Evolutionary conservation across 1,139 yeast genomes (phyloP), one percentile per base, ranked within the genome.

Genomic region (Spathaspora sp.): DNA sequence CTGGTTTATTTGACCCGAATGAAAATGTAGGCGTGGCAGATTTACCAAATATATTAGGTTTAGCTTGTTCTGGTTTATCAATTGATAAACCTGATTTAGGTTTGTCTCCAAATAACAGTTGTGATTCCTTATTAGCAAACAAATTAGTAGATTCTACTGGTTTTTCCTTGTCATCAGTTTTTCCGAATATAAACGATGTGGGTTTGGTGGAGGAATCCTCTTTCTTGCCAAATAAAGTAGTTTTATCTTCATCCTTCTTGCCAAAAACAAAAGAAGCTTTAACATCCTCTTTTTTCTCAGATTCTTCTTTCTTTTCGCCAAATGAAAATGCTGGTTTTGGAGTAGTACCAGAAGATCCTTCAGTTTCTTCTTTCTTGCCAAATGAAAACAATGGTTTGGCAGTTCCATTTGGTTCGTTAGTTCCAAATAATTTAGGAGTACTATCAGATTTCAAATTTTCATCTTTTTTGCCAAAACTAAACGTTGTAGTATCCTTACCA

Each of bases 261-360:
- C 44, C 44, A 38, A 47, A 45, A 29, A 43, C 17, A 25, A 44
- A 33, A 8, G 45, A 29, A 7, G 50, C 27, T 16, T 39, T 24
- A 7, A 45, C 13, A n/a, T 43, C 6, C 5, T 40, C 47, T 2
- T 43, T n/a, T n/a, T n/a, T n/a, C n/a, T n/a, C n/a, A n/a, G n/a
- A n/a, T n/a, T n/a, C n/a, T n/a, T n/a, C n/a, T n/a, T n/a, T n/a
- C n/a, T n/a, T n/a, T n/a, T n/a, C n/a, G n/a, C 56, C 58, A 39
- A 57, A 56, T 2, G 56, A 43, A 43, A 56, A 54, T 6, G 46
- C 36, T n/a, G 56, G 56, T 16, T 16, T 13, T 27, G 31, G 13
- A 6, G 31, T 27, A 27, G 31, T 27, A 10, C 11, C 13, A 11
- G 31, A 7, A 11, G 31, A 5, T 10, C 5, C 31, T 11, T 27